Evolutionary conservation across 1,139 yeast species (phyloP), one percentile per base, ranked within the genome.

Genomic region (Scheffersomyces lignicola): DNA sequence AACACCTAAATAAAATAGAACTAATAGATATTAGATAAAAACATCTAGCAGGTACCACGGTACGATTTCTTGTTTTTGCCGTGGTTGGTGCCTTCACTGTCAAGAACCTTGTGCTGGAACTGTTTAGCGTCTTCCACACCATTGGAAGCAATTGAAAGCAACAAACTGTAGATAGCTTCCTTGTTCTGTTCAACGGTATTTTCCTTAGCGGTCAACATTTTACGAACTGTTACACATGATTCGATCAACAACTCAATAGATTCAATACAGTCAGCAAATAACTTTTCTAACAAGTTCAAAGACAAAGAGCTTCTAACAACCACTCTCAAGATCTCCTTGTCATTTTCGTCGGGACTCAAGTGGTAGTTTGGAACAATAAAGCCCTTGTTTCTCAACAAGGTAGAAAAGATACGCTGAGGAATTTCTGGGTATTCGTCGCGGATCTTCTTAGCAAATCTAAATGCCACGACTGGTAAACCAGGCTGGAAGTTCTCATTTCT

Each of bases 341-440:
- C 72, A 13, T 52, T 52, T 42, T 67, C 75, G 40, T 56, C 52
- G 18, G 85, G 81, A 22, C 96, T 95, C 49, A 89, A 73, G 42
- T 83, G 89, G 61, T 89, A 89, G 69, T 89, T 89, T 43, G 97
- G 97, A 42, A 89, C 74, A 55, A 89, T 89, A 75, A 83, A 89
- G 5, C 95, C 95, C 54, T 82, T 80, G 58, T 78, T 79, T 57
- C 96, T 77, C 52, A 89, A 68, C 55, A 88, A 58, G 13, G 83
- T 69, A 0, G 95, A 81, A 26, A 89, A 58, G 39, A 87, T 73
- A 18, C 82, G 75, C 60, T 89, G 97, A n/a, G 96, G 96, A 38
- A 89, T 76, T 57, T 80, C 87, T 2, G 96, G 92, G 56, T 80
- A 86, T 30, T 70, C 58, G 32, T 73, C 55, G 34, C 65, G 57